Percentiles rank a stretch among this genome's conserved stretches.
These are phyloP conservation scores for Phallus indusiatus DNA, from an alignment of 768 basidiomycete genomes.

Conservation along the genomic window DNA sequence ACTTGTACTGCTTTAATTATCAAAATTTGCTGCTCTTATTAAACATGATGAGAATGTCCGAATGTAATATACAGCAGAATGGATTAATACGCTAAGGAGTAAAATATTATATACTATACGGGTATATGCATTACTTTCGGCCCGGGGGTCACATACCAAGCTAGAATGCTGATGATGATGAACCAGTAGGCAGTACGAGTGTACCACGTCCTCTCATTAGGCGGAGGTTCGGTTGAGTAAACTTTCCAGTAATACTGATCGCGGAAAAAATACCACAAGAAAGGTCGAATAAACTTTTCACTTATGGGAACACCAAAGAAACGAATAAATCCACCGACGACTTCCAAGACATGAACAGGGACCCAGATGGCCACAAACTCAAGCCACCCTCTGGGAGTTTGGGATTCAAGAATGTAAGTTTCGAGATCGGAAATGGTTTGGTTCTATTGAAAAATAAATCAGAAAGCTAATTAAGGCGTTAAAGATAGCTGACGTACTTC, in stretches of 20 bases:
- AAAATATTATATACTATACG: not conserved
- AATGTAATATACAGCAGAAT: not conserved
- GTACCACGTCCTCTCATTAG: constrained; percentile 8
- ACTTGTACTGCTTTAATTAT: no score
- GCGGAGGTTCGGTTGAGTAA: constrained; percentile 7
- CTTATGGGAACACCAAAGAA: constrained; percentile 9
- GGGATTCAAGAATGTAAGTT: constrained; percentile 5
- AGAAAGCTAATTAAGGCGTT: not conserved
- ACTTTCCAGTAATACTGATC: constrained; percentile 9
- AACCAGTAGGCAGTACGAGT: constrained; percentile 7
- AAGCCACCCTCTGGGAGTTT: constrained; percentile 4
- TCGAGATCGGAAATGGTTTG: constrained; percentile 4
- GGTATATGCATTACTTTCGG: not conserved
- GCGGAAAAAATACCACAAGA: constrained; percentile 9
- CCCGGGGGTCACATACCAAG: constrained; percentile 4
- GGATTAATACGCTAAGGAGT: not conserved
- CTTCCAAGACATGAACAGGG: constrained; percentile 7
- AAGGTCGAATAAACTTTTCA: constrained; percentile 8
- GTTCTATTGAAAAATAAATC: not conserved
- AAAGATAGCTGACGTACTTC: not conserved
- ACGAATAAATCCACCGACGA: constrained; percentile 8
- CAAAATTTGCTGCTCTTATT: not conserved
- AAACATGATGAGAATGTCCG: not conserved
- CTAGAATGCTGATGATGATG: constrained; percentile 6
- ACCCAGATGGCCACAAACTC: constrained; percentile 8